A percentile compares a stretch with the other conserved stretches of the same genome.
Evolutionary conservation across 2,329 filamentous ascomycete species (phyloP).

Genomic region (Davidsoniella neocaledoniae): DNA sequence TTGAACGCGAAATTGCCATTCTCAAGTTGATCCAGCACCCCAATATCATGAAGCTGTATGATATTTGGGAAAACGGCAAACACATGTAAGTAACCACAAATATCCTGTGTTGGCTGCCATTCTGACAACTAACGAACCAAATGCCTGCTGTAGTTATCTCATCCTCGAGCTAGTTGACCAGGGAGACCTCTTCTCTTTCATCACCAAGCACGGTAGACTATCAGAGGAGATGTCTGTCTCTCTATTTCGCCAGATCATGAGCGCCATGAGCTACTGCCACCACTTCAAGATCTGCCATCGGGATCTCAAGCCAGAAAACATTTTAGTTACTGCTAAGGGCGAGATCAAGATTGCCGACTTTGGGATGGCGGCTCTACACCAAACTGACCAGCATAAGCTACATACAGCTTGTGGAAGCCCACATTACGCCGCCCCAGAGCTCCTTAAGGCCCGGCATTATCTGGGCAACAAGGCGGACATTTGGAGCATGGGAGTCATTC

Average conservation of each 20-base stretch:
- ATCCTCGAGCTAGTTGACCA: conserved; percentile 80
- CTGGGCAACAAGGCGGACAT: conserved; percentile 77
- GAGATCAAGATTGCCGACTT: conserved; percentile 93
- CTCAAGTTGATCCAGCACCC: conserved; percentile 93
- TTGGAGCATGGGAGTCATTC: conserved; percentile 83
- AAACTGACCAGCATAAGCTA: conserved; percentile 61
- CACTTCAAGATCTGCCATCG: conserved; percentile 90
- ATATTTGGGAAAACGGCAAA: conserved; percentile 93
- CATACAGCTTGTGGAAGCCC: conserved; percentile 89
- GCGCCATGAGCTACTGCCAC: conserved; percentile 83
- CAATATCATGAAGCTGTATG: conserved; percentile 84
- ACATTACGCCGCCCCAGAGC: conserved; percentile 88
- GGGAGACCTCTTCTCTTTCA: conserved; percentile 72
- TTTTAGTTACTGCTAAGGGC: conserved; percentile 59
- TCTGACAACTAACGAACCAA: neutral
- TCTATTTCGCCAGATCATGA: conserved; percentile 86
- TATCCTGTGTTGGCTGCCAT: too few species aligned
- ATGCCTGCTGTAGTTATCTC: conserved; percentile 49
- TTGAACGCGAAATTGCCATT: conserved; percentile 90
- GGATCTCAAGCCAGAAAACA: conserved; percentile 94
- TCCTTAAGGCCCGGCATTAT: conserved; percentile 63
- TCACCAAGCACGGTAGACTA: conserved; percentile 56
- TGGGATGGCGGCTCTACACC: conserved; percentile 84
- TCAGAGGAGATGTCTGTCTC: conserved; percentile 64
- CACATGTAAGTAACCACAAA: conserved; percentile 54